These are phyloP conservation scores for Curvularia eragrostidis DNA, from an alignment of 2,329 filamentous ascomycete species.

Conservation along the genomic window DNA sequence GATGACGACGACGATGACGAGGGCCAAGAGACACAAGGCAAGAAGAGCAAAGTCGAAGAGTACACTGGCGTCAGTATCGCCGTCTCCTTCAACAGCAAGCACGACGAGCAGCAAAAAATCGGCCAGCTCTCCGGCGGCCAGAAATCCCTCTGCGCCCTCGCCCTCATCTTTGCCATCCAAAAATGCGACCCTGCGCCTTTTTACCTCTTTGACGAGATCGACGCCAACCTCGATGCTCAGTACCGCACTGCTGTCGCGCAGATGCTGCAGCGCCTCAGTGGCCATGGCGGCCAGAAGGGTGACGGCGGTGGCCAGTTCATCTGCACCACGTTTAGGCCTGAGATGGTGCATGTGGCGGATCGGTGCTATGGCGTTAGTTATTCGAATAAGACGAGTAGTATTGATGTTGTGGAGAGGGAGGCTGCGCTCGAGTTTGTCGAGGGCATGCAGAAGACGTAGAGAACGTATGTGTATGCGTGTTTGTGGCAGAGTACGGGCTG, in stretches of 20 bases:
- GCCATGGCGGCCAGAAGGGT: constrained; percentile 50
- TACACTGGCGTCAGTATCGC: constrained; percentile 96
- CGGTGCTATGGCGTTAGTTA: constrained; percentile 98
- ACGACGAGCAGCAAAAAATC: constrained; percentile 97
- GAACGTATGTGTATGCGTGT: too few species aligned
- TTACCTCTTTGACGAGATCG: constrained; percentile 99
- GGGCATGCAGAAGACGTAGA: constrained; percentile 66
- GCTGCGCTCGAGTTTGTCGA: constrained; percentile 94
- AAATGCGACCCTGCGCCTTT: constrained; percentile 96
- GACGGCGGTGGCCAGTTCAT: constrained; percentile 80
- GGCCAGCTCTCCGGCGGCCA: constrained; percentile 97
- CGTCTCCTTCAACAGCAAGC: constrained; percentile 98
- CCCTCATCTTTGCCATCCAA: constrained; percentile 98
- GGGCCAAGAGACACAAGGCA: constrained; percentile 45
- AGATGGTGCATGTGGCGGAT: constrained; percentile 94
- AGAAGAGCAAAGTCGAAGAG: constrained; percentile 73
- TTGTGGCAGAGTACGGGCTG: too few species aligned
- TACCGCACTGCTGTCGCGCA: constrained; percentile 95
- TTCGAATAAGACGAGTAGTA: constrained; percentile 88
- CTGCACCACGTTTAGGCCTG: constrained; percentile 96
- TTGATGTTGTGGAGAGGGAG: constrained; percentile 86
- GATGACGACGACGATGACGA: constrained; percentile 66
- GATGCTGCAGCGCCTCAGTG: constrained; percentile 70
- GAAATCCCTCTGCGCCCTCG: constrained; percentile 97
- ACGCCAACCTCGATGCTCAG: constrained; percentile 96